Conservation (phyloP, 805 yeast species). For the Schizosaccharomyces octosporus region DNA sequence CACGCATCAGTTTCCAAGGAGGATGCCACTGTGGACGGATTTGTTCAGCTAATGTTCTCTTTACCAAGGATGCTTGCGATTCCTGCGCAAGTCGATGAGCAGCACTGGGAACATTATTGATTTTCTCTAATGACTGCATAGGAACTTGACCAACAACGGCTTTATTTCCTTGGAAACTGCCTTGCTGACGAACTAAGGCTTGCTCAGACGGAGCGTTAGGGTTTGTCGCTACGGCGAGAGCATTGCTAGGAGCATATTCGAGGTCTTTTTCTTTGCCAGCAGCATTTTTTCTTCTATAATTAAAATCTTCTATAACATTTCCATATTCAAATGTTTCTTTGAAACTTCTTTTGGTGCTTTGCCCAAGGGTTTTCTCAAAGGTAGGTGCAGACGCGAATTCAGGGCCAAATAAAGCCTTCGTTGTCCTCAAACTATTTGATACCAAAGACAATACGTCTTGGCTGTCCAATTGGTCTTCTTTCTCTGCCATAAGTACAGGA, state of each 20-base stretch:
- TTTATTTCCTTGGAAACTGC: neutral
- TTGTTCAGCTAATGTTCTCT: neutral
- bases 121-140: neutral
- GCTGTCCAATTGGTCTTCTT: neutral
- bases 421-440: neutral
- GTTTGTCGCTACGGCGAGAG: neutral
- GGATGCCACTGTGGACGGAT: constrained; percentile 22
- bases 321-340: neutral
- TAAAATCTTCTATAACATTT: neutral
- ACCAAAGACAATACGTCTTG: neutral
- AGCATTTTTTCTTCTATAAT: neutral
- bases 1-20: constrained; percentile 48
- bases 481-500: neutral
- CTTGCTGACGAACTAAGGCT: neutral
- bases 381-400: neutral
- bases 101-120: neutral
- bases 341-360: neutral
- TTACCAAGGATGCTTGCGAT: neutral
- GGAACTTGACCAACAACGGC: neutral
- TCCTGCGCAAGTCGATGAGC: neutral
- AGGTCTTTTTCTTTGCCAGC: neutral
- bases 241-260: neutral
- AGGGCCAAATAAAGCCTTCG: neutral
- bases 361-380: neutral
- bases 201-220: neutral